These are phyloP conservation scores for Calonectria pauciramosa DNA, from an alignment of 2,329 filamentous ascomycete species.

Conservation along the genomic window DNA sequence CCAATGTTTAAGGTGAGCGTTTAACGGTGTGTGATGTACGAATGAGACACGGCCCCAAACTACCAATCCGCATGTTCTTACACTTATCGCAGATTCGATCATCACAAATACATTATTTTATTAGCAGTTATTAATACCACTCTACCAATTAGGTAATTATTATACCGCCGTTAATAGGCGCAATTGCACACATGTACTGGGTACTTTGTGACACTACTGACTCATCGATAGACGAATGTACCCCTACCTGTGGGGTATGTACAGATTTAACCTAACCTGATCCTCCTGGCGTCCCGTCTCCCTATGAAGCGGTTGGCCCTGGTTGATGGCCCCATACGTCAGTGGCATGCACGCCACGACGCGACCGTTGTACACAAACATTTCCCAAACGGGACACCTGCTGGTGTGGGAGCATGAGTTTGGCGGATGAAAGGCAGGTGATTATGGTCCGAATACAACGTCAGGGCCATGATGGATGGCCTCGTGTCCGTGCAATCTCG, in stretches of 20 bases:
- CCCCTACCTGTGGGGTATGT: not conserved
- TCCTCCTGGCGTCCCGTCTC: not conserved
- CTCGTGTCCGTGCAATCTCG: slow-evolving; percentile 10
- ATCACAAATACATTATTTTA: not conserved
- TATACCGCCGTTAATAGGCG: not conserved
- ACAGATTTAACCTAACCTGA: not conserved
- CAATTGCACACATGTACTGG: not conserved
- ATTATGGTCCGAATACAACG: slow-evolving; percentile 16
- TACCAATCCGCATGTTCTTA: not conserved
- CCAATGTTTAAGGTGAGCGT: not conserved
- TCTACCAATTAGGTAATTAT: not conserved
- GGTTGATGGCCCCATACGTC: slow-evolving; percentile 39
- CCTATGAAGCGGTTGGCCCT: slow-evolving; percentile 23
- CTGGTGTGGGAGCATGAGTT: slow-evolving; percentile 23
- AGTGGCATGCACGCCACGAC: slow-evolving; percentile 35
- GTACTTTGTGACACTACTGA: not conserved
- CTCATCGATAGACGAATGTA: not conserved
- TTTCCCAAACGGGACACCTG: slow-evolving; percentile 15
- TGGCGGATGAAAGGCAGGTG: slow-evolving; percentile 16
- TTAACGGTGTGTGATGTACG: not conserved
- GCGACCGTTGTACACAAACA: slow-evolving; percentile 19
- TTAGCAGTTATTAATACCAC: not conserved
- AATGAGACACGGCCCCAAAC: not conserved
- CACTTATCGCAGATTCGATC: not conserved
- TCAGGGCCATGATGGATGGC: slow-evolving; percentile 7